Evolutionary conservation across 257 asterid species (phyloP).

Genomic region (Capsicum rhomboideum): DNA sequence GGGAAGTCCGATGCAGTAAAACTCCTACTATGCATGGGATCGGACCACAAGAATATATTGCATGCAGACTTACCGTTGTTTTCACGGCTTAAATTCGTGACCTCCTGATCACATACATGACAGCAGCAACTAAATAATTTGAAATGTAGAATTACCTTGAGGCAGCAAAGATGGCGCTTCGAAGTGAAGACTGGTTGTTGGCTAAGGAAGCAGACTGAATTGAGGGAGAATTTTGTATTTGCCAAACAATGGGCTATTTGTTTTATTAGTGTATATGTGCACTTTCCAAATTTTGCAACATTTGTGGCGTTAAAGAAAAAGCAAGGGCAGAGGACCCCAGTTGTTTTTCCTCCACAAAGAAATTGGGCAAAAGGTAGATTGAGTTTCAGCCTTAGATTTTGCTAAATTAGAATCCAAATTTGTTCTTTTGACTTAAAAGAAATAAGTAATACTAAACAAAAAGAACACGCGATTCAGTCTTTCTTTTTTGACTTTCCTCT

Average conservation of each 20-base stretch:
- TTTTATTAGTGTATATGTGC: background rate
- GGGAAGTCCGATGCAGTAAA: too few species aligned
- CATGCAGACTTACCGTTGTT: too few species aligned
- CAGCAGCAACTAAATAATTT: background rate
- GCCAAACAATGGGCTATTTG: background rate
- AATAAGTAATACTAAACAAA: too few species aligned
- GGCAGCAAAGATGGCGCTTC: background rate
- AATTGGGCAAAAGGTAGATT: background rate
- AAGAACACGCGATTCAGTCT: too few species aligned
- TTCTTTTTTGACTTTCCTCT: background rate
- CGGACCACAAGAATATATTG: too few species aligned
- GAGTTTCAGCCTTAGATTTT: background rate
- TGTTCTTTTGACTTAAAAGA: background rate
- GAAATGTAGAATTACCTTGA: background rate
- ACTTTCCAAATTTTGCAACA: background rate
- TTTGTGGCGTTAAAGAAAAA: background rate
- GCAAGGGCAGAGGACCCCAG: background rate
- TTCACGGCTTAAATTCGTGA: too few species aligned
- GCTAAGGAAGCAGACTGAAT: background rate
- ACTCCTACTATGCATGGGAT: too few species aligned
- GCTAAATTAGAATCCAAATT: background rate
- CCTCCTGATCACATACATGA: too few species aligned
- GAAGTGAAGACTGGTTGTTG: background rate
- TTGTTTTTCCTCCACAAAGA: background rate
- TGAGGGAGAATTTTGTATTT: background rate